Conservation (phyloP, 2,329 filamentous ascomycete species). For the Cyphellophora europaea region DNA sequence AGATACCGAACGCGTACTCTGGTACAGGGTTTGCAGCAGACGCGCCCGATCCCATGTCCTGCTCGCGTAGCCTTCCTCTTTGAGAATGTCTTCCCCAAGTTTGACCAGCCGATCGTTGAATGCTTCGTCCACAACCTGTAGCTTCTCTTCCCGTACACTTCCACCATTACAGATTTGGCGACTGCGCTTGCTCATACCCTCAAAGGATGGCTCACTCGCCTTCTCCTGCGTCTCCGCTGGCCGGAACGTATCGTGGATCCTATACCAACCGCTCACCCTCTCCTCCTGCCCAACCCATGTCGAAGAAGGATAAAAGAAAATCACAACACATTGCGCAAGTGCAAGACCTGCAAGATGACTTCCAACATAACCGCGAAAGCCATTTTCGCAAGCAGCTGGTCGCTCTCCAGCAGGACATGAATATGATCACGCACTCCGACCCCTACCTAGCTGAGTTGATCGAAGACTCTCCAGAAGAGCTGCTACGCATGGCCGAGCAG, state of each 20-base stretch:
- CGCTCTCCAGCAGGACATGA: constrained; percentile 85
- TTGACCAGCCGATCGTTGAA: too few species aligned
- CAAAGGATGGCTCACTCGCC: constrained; percentile 33
- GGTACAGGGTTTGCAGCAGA: too few species aligned
- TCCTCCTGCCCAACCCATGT: constrained; percentile 42
- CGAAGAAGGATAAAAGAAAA: constrained; percentile 85
- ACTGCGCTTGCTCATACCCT: too few species aligned
- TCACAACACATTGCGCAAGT: constrained; percentile 74
- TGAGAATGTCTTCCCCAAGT: too few species aligned
- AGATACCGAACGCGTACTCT: too few species aligned
- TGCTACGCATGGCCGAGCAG: constrained; percentile 52
- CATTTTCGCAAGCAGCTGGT: constrained; percentile 85
- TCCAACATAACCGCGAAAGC: constrained; percentile 69
- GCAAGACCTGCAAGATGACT: constrained; percentile 63
- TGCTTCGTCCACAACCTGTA: too few species aligned
- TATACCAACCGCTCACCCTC: constrained; percentile 15
- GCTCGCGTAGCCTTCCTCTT: too few species aligned
- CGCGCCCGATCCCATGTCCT: too few species aligned
- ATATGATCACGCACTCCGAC: constrained; percentile 73
- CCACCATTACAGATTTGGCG: too few species aligned
- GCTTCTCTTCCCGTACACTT: too few species aligned
- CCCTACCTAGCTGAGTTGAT: constrained; percentile 66
- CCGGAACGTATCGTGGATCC: constrained; percentile 12
- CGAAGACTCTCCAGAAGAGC: constrained; percentile 54
- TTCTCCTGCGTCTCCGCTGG: constrained; percentile 24